These are phyloP conservation scores for Scheffersomyces coipomensis DNA, from an alignment of 805 yeast genomes.

Conservation along the genomic window DNA sequence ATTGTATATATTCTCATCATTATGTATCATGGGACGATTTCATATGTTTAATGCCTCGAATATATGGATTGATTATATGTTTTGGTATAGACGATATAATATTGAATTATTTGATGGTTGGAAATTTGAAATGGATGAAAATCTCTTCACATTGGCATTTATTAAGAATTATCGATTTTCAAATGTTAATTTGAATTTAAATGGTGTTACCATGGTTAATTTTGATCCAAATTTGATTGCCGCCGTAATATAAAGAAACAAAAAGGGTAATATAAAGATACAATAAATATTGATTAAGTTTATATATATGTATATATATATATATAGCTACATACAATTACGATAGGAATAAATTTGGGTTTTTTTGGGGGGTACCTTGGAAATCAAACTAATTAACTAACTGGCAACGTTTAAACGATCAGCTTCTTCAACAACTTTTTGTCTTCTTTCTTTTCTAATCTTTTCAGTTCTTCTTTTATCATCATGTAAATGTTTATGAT, in stretches of 20 bases:
- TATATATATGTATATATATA: too few relatives aligned
- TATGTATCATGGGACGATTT: constrained; percentile 19
- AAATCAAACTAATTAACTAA: too few relatives aligned
- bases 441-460: constrained; percentile 35
- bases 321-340: too few relatives aligned
- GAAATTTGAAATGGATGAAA: constrained; percentile 1
- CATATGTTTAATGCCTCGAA: constrained; percentile 17
- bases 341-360: too few relatives aligned
- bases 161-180: not conserved
- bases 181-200: not conserved
- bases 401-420: constrained; percentile 26
- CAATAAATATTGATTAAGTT: too few relatives aligned
- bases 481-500: constrained; percentile 16
- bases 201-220: not conserved
- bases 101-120: not conserved
- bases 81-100: constrained; percentile 12
- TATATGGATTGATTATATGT: constrained; percentile 26
- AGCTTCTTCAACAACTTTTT: constrained; percentile 31
- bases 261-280: too few relatives aligned
- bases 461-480: constrained; percentile 36
- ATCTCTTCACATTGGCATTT: not conserved
- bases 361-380: too few relatives aligned
- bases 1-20: constrained; percentile 17
- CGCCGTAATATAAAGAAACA: too few relatives aligned
- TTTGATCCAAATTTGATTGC: not conserved